Evolutionary conservation across 441 rosid genomes (phyloP), one percentile per base, ranked within the genome.

Genomic region (Metrosideros polymorpha): DNA sequence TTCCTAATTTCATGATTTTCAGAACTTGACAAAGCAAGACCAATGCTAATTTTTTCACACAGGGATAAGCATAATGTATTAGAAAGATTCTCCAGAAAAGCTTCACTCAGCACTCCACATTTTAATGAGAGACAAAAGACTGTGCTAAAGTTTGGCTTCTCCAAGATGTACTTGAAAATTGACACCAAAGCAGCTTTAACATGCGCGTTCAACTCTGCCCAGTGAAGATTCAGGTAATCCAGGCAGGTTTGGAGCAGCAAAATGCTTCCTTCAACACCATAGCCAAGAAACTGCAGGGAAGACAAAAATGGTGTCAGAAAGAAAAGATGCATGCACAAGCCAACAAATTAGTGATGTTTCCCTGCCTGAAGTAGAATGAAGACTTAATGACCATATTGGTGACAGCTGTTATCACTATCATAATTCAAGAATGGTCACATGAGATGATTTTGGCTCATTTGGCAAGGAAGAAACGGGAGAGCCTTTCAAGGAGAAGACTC

Each of bases 1-100:
- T 89, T 90, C 89, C 90, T 91, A 32, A 90, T 89, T 45, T 94
- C 98, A 39, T 86, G 87, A 86, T 89, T 91, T 75, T 94, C 98
- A 45, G 94, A 92, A 85, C 93, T 94, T 47, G 93, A 91, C 42
- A 97, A 91, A 63, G 99, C 97, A 82, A 98, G 95, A 90, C 94
- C 97, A 86, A 94, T 87, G 87, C 88, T 92, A 86, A 98, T 90
- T 89, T 93, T 98, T 88, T 98, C 98, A 82, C 93, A 86, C 82
- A 91, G 61, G 4, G 99, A 94, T 89, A 98, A 91, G 83, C 87
- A 89, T 83, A 95, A 88, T 19, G 89, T 83, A 88, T 83, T 86
- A 2, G 94, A 92, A 54, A 98, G 90, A 87, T 93, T 92, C 88
- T 91, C 91, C 14, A 97, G 87, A 88, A 92, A 87, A 18, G 89